phyloP scores from a whole-genome alignment of 2,329 filamentous ascomycete species.

The Monilinia fructicola region DNA sequence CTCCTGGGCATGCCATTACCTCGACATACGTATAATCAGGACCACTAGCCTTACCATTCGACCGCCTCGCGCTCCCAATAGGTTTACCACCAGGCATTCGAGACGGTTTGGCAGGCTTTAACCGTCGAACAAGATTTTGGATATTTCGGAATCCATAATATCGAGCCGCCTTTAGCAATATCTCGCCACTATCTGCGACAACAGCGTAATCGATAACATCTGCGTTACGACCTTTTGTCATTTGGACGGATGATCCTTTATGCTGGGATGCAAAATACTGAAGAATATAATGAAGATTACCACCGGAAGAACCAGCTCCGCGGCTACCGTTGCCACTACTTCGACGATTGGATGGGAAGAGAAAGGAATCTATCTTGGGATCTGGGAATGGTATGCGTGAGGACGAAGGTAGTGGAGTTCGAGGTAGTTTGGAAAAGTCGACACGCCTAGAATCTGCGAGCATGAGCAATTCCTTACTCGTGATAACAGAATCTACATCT shows the following conservation, averaged over 20 bases:
- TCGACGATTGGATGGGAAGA: conserved; percentile 60
- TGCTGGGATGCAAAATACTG: conserved; percentile 69
- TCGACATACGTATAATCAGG: conserved; percentile 89
- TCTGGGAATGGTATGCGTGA: conserved; percentile 69
- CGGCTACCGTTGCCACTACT: conserved; percentile 47
- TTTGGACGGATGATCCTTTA: conserved; percentile 69
- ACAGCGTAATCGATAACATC: conserved; percentile 88
- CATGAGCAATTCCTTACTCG: conserved; percentile 89
- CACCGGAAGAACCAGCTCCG: conserved; percentile 77
- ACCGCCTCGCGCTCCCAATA: conserved; percentile 55
- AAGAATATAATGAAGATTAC: conserved; percentile 83
- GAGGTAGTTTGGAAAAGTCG: conserved; percentile 71
- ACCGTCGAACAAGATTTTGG: conserved; percentile 89
- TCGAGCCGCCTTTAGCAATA: conserved; percentile 76
- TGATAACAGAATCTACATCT: conserved; percentile 98
- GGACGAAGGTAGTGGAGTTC: conserved; percentile 50
- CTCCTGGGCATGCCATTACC: conserved; percentile 98
- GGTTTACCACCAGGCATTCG: conserved; percentile 75
- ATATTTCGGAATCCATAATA: conserved; percentile 99
- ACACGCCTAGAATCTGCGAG: conserved; percentile 78
- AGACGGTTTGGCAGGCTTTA: conserved; percentile 78
- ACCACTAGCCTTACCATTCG: conserved; percentile 48
- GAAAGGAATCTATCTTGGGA: conserved; percentile 64
- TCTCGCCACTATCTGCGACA: conserved; percentile 53
- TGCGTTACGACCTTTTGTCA: conserved; percentile 76